phyloP scores from a whole-genome alignment of 1,284 basidiomycete genomes.

The Pseudozyma hubeiensis region DNA sequence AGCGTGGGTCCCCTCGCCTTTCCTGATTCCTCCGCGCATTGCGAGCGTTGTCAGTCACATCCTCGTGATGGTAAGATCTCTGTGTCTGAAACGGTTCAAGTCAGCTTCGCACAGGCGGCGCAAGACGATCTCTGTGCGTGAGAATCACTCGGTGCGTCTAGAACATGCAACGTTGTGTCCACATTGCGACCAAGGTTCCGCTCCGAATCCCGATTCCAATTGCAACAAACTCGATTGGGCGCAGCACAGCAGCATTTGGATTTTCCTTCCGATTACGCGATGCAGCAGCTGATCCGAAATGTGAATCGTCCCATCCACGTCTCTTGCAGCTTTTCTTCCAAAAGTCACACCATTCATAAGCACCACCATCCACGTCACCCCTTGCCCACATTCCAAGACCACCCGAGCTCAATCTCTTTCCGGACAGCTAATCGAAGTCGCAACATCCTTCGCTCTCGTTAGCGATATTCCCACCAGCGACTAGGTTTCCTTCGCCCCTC shows the following conservation, averaged over 20 bases:
- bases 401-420: neutral
- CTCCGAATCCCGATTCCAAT: slow-evolving; percentile 19
- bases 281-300: slow-evolving; percentile 21
- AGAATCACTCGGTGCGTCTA: no score
- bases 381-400: neutral
- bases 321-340: slow-evolving; percentile 6
- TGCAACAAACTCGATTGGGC: slow-evolving; percentile 8
- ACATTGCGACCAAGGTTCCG: neutral
- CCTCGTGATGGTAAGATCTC: no score
- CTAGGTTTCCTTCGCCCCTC: neutral
- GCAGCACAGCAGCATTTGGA: slow-evolving; percentile 1
- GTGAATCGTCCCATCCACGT: neutral
- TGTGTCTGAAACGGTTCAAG: no score
- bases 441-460: neutral
- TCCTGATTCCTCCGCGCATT: no score
- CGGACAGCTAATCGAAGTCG: neutral
- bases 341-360: neutral
- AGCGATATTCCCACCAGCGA: neutral
- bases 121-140: no score
- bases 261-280: slow-evolving; percentile 32
- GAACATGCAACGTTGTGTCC: neutral
- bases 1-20: neutral
- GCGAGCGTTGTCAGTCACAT: no score
- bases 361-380: slow-evolving; percentile 8
- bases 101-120: no score